Evolutionary conservation across 495 filamentous ascomycete species (phyloP).

Genomic region (Hypomontagnella monticulosa): DNA sequence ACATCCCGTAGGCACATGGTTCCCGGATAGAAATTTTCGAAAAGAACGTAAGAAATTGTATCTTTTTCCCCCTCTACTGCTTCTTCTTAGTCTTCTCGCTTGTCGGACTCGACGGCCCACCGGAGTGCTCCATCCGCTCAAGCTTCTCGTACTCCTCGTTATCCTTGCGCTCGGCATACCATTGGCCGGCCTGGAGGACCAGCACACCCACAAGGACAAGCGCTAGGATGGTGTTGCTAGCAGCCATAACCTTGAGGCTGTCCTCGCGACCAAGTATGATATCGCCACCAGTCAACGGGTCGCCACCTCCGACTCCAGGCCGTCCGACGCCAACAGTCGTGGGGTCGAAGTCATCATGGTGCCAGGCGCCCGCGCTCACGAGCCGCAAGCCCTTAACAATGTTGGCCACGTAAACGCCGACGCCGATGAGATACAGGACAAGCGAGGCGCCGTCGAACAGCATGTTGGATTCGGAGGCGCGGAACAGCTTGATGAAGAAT

Average conservation of each 20-base stretch:
- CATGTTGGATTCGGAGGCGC: constrained; percentile 88
- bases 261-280: constrained; percentile 77
- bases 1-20: no score
- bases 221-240: constrained; percentile 94
- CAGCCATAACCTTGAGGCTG: constrained; percentile 87
- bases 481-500: constrained; percentile 93
- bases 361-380: constrained; percentile 67
- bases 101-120: constrained; percentile 33
- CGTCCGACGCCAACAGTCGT: constrained; percentile 49
- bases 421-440: constrained; percentile 89
- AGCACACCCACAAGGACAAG: constrained; percentile 90
- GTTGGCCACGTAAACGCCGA: constrained; percentile 92
- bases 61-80: constrained; percentile 27
- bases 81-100: constrained; percentile 51
- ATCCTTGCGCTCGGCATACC: constrained; percentile 97
- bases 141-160: constrained; percentile 76
- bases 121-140: constrained; percentile 56
- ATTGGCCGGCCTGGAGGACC: constrained; percentile 95
- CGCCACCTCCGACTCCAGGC: constrained; percentile 11
- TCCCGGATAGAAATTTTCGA: no score
- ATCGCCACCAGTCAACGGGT: constrained; percentile 51
- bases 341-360: constrained; percentile 58
- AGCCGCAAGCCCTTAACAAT: constrained; percentile 91
- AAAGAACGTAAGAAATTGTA: background rate
- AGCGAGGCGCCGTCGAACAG: constrained; percentile 94